These are phyloP conservation scores for Exophiala sp. DNA, from an alignment of 2,329 filamentous ascomycete species.

Conservation along the genomic window DNA sequence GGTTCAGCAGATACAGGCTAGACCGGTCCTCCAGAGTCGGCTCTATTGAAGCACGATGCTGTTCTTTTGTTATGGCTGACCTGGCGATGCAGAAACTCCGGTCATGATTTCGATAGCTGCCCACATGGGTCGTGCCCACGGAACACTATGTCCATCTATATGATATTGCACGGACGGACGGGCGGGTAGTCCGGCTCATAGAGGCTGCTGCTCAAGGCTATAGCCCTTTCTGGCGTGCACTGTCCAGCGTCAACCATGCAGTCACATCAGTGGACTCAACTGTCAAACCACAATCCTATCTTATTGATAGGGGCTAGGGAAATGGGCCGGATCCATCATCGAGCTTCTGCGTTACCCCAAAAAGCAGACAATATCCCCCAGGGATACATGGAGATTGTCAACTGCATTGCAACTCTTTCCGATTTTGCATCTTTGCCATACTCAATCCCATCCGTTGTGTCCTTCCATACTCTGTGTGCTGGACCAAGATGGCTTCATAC, in stretches of 20 bases:
- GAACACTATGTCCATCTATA: neutral
- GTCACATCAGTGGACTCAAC: neutral
- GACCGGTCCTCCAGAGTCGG: too few species aligned
- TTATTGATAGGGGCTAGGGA: neutral
- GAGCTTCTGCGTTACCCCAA: neutral
- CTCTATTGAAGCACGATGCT: too few species aligned
- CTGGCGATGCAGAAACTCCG: too few species aligned
- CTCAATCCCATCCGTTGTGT: neutral
- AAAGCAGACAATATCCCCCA: neutral
- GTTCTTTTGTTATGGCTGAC: too few species aligned
- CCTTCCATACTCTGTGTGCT: neutral
- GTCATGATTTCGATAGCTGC: neutral
- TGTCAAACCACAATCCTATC: neutral
- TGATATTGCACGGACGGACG: neutral
- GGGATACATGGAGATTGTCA: neutral
- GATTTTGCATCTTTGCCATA: neutral
- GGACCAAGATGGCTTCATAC: slow-evolving; percentile 2
- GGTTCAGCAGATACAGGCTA: too few species aligned
- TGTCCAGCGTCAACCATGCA: neutral
- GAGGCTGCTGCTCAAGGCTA: neutral
- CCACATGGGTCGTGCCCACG: neutral
- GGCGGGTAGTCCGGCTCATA: neutral
- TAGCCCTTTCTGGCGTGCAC: neutral
- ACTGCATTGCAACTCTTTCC: neutral
- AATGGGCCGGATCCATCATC: neutral